Evolutionary conservation across 805 yeast species (phyloP), one percentile per base, ranked within the genome.

Genomic region (Yarrowia yakushimensis): DNA sequence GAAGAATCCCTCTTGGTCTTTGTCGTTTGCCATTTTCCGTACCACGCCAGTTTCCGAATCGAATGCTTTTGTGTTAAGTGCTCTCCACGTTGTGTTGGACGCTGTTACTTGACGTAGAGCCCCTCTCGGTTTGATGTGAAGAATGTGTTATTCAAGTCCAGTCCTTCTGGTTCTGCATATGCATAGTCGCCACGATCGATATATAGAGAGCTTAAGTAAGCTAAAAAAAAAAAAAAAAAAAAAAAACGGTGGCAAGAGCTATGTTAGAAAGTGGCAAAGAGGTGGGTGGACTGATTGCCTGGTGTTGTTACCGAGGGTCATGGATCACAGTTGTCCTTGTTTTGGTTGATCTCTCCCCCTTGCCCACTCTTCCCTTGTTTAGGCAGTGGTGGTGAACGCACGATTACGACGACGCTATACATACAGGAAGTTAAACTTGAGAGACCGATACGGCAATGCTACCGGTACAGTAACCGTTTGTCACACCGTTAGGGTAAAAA

Each of bases 11-110:
- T 18, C 43, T 25, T 52, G 20, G 17, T 30, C 43, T 17, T 52
- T 52, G 33, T 52, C 59, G 59, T 52, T 36, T 23, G 25, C 59
- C 59, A 52, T 48, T 2, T 18, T 36, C 23, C 10, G 37, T 34
- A 1, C n/a, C 37, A 34, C 37, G 36, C 8, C 37, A 17, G 9
- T 12, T 34, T 4, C 11, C 20, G 3, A 8, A 34, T 34, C 17
- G 10, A 34, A 34, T 34, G 20, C 20, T 34, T 17, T 36, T 10
- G 27, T 12, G 43, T 12, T 5, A 27, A 20, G 43, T 39, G 27
- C 13, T 39, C 4, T 25, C 27, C 27, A 39, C 41, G 43, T 39
- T 12, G 43, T 17, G 15, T 18, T 18, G 23, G 11, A 10, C 43
- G 43, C 11, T 22, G 23, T 37, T 34, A 11, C 22, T 36, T 17